Conservation (phyloP, 306 rosid genomes). For the Trifolium subterraneum region DNA sequence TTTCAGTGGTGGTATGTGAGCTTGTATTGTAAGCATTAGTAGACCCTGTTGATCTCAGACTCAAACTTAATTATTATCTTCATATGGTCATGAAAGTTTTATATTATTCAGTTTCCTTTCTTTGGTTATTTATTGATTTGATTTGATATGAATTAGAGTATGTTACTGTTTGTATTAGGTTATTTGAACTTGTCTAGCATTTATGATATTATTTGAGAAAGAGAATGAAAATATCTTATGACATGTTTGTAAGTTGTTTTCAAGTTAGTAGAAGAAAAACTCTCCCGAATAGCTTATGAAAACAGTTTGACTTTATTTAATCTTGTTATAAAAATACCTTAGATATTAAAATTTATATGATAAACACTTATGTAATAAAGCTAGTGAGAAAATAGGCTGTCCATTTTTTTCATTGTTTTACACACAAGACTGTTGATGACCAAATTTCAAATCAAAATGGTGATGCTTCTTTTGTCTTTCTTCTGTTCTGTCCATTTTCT, state of each 20-base stretch:
- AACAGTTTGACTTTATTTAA: too few relatives aligned
- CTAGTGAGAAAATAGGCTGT: neutral
- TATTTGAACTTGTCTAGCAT: neutral
- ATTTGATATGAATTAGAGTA: neutral
- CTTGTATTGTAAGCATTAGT: slow-evolving; percentile 71
- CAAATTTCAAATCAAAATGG: slow-evolving; percentile 16
- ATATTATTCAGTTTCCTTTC: slow-evolving; percentile 6
- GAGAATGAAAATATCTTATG: neutral
- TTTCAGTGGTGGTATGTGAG: slow-evolving; percentile 63
- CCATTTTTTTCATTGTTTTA: too few relatives aligned
- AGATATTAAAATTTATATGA: neutral
- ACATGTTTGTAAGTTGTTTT: neutral
- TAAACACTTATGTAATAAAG: too few relatives aligned
- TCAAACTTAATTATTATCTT: slow-evolving; percentile 23
- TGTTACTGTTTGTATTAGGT: neutral
- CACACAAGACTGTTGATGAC: neutral
- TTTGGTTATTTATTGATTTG: neutral
- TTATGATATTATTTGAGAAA: neutral
- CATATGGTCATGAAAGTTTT: neutral
- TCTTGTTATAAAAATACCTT: neutral
- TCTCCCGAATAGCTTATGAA: neutral
- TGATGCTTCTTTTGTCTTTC: slow-evolving; percentile 16
- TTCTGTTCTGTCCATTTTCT: slow-evolving; percentile 2
- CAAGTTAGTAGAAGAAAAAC: neutral
- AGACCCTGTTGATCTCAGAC: slow-evolving; percentile 58